Evolutionary conservation across 2,329 filamentous ascomycete species (phyloP), one percentile per base, ranked within the genome.

Genomic region (Verticillium klebahnii): DNA sequence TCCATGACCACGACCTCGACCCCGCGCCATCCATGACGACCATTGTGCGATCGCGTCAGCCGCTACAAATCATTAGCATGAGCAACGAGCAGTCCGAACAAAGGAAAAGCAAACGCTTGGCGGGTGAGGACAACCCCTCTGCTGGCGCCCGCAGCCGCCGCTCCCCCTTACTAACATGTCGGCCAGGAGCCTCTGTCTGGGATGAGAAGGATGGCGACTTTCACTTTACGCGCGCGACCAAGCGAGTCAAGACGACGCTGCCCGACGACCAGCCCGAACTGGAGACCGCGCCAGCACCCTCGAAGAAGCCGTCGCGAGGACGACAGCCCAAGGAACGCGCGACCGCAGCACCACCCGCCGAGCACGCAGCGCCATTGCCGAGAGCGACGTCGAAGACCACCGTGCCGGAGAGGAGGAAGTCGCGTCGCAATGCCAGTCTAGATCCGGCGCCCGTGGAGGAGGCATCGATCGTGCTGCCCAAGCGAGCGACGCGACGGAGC

Each of bases 131-230:
- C 56, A 52, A 59, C 54, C 54, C 54, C 54, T 31, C 54, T 63
- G 19, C 45, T 19, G 19, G 45, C 45, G 45, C 19, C 45, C 45
- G 19, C 2, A 4, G 45, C 45, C 19, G 45, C 19, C 45, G n/a
- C n/a, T 12, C 19, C n/a, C 19, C 14, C n/a, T 19, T 52, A 19
- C 45, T 52, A 52, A 52, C 45, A 19, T 19, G 45, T 29, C 45
- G n/a, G 8, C 64, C 89, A 89, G 68, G 58, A 11, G 29, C 45
- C 29, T 59, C 58, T 32, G 29, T 54, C 9, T 59, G 40, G 40
- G 89, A 91, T 69, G 90, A 93, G 73, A 85, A 90, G 69, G 88
- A 91, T 77, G 90, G 90, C 69, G 91, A 91, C 65, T 93, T 93
- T 69, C 80, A 86, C 62, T 93, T 93, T 72, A 86, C 88, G 65